Base-by-base conservation (phyloP, 495 filamentous ascomycete species). In the Recurvomyces mirabilis region DNA sequence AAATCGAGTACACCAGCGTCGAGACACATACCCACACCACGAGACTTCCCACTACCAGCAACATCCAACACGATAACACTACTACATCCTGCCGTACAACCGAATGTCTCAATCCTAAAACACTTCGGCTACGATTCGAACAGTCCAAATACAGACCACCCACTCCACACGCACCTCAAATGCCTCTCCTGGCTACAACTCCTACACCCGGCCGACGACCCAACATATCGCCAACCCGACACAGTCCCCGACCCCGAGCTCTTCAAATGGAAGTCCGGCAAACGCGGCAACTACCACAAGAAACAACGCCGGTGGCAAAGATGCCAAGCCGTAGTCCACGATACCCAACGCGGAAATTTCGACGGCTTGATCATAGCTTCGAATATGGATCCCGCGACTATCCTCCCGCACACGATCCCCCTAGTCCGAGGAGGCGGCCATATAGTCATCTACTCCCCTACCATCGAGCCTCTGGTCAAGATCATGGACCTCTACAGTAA, bases 111-210 rank as follows among this genome's bases (percentile, higher is more conserved):
- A 1, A 68, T 93, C 20, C 73, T 98, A 43, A 82, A 82, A 58
- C 87, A 93, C 67, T 96, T 93, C 61, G 69, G 70, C 51, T 96
- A 79, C 61, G 84, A 93, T 55, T 62, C 67, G 35, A 76, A 75
- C 44, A 71, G 71, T 35, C 81, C 85, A 2, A 66, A 72, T 33
- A 70, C 77, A 40, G 60, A 68, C 0, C 93, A 98, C 54, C 91
- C 91, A 0, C 74, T 98, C 4, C 69, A 77, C 63, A 77, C 72
- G 14, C 81, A 89, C 59, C 77, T 98, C 19, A 82, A 86, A 58
- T 75, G 78, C 0, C 65, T 94, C 29, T 86, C 83, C 31, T 96
- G 87, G 87, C 72, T 98, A 1, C 87, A 94, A 64, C 72, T 98
- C 14, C 62, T 93, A 15, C 69, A 81, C 30, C 91, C 91, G 0